These are phyloP conservation scores for Helotiales sp. DNA, from an alignment of 2,329 filamentous ascomycete genomes.

Conservation along the genomic window DNA sequence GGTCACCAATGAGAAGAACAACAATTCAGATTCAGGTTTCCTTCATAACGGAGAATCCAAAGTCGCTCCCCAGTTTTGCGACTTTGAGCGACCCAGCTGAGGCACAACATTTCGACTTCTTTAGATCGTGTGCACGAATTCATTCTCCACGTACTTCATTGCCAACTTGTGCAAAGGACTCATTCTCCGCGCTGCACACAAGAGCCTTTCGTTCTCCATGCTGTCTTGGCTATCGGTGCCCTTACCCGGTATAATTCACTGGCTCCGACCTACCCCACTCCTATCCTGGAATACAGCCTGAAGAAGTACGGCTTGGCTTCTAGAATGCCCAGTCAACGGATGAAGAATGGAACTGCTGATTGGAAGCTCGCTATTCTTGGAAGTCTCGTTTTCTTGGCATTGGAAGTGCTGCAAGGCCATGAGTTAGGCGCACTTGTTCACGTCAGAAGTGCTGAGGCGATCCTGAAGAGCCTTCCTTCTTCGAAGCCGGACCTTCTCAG, in stretches of 20 bases:
- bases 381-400: conserved; percentile 23
- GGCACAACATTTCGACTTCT: conserved; percentile 21
- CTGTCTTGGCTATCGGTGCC: conserved; percentile 19
- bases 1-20: background rate
- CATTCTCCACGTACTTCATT: conserved; percentile 19
- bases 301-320: conserved; percentile 33
- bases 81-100: conserved; percentile 1
- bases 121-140: conserved; percentile 10
- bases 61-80: background rate
- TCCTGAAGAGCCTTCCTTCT: conserved; percentile 13
- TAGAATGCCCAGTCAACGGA: conserved; percentile 17
- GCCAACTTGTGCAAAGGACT: conserved; percentile 14
- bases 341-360: conserved; percentile 6
- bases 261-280: conserved; percentile 21
- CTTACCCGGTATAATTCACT: conserved; percentile 14
- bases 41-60: background rate
- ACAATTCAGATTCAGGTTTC: background rate
- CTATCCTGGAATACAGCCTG: conserved; percentile 42
- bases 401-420: conserved; percentile 24
- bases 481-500: background rate
- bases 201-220: conserved; percentile 23
- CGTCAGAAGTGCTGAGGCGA: conserved; percentile 12
- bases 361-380: conserved; percentile 19
- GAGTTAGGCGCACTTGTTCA: conserved; percentile 17
- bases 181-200: conserved; percentile 20